Conservation (phyloP, 2,329 filamentous ascomycete genomes). For the Myriosclerotinia curreyana region DNA sequence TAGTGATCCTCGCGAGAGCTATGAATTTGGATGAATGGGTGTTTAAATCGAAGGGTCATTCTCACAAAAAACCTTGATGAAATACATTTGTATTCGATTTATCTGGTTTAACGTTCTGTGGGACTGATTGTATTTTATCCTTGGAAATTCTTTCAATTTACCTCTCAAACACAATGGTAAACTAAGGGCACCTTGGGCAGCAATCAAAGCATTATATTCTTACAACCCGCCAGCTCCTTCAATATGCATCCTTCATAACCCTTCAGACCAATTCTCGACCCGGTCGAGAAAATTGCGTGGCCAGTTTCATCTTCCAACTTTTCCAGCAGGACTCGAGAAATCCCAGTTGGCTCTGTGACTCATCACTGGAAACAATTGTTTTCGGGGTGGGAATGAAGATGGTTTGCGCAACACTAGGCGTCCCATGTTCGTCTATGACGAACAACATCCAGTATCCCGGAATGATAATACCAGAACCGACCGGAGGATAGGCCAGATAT, state of each 20-base stretch:
- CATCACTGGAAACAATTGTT: background rate
- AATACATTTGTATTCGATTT: background rate
- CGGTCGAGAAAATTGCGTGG: background rate
- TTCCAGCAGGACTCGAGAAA: conserved; percentile 5
- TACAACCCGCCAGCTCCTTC: background rate
- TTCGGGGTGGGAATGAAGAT: background rate
- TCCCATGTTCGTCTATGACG: conserved; percentile 12
- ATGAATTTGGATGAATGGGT: conserved; percentile 61
- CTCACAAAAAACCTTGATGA: conserved; percentile 34
- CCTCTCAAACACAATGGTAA: background rate
- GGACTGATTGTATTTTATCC: background rate
- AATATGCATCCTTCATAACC: background rate
- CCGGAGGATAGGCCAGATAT: background rate
- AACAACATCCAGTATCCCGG: conserved; percentile 17
- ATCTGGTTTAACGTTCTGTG: background rate
- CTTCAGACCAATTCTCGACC: conserved; percentile 5
- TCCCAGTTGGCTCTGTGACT: background rate
- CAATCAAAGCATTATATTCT: background rate
- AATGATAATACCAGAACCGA: background rate
- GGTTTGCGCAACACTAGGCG: background rate
- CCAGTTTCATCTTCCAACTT: conserved; percentile 5
- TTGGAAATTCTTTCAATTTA: background rate
- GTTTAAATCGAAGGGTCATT: conserved; percentile 37
- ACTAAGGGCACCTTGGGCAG: background rate
- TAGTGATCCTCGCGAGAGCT: conserved; percentile 47